Evolutionary conservation across 805 yeast genomes (phyloP).

Genomic region (Scheffersomyces lignosus): DNA sequence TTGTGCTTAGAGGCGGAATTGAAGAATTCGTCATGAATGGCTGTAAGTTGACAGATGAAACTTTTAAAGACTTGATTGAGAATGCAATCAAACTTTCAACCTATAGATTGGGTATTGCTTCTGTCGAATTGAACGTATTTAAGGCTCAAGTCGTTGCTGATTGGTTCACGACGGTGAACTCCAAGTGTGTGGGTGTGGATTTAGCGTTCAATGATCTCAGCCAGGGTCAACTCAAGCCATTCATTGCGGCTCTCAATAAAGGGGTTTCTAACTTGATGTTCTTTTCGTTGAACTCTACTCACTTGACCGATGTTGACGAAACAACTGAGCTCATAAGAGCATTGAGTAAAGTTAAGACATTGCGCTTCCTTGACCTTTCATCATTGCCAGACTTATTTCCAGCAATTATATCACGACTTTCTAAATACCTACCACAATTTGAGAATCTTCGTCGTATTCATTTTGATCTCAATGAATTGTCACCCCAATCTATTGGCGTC

Average conservation of each 20-base stretch:
- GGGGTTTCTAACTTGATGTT: constrained; percentile 41
- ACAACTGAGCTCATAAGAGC: constrained; percentile 35
- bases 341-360: constrained; percentile 36
- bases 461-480: constrained; percentile 53
- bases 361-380: constrained; percentile 54
- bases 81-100: constrained; percentile 45
- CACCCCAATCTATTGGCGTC: constrained; percentile 47
- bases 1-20: constrained; percentile 50
- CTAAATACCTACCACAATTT: constrained; percentile 46
- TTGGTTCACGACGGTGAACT: constrained; percentile 46
- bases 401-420: constrained; percentile 44
- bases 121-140: constrained; percentile 44
- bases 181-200: constrained; percentile 56
- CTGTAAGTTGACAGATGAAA: constrained; percentile 46
- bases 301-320: constrained; percentile 43
- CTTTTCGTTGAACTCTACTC: constrained; percentile 54
- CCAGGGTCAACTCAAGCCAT: constrained; percentile 46
- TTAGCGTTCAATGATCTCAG: constrained; percentile 55
- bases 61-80: constrained; percentile 40
- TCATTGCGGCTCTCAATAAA: constrained; percentile 41
- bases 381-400: constrained; percentile 55
- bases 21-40: constrained; percentile 62
- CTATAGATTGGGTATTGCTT: constrained; percentile 53
- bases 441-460: constrained; percentile 50
- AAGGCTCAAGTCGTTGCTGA: constrained; percentile 44